Conservation (phyloP, 2,329 filamentous ascomycete genomes). For the Xenoacremonium recifei region DNA sequence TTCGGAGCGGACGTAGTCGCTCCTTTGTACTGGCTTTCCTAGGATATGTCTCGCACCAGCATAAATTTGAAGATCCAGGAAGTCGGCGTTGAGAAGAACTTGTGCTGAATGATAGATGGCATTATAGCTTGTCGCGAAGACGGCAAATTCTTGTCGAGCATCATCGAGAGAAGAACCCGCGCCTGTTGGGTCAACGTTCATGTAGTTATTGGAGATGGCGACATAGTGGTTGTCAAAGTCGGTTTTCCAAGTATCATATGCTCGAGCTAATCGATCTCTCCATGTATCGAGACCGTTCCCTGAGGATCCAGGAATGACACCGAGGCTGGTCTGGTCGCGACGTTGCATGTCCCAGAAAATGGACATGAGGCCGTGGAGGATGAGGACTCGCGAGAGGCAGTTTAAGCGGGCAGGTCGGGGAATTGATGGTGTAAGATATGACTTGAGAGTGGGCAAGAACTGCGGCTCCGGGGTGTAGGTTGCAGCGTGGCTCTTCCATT, state of each 20-base stretch:
- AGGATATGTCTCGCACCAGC: constrained; percentile 60
- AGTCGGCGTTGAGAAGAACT: constrained; percentile 55
- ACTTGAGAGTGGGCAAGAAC: constrained; percentile 54
- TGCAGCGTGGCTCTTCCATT: constrained; percentile 23
- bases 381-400: constrained; percentile 49
- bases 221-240: constrained; percentile 55
- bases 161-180: constrained; percentile 2
- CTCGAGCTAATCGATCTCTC: constrained; percentile 49
- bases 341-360: constrained; percentile 61
- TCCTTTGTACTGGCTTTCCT: constrained; percentile 49
- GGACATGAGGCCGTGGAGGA: constrained; percentile 63
- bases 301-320: constrained; percentile 30
- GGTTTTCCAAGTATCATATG: constrained; percentile 56
- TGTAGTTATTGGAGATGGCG: constrained; percentile 6
- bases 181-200: not conserved
- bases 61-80: constrained; percentile 61
- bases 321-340: constrained; percentile 59
- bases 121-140: constrained; percentile 47
- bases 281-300: constrained; percentile 31
- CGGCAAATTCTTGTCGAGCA: constrained; percentile 24
- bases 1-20: constrained; percentile 50
- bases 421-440: constrained; percentile 49
- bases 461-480: constrained; percentile 30
- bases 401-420: constrained; percentile 42
- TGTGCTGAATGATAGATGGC: constrained; percentile 59